Percentiles rank a stretch among this genome's conserved stretches.
These are phyloP conservation scores for Starmerella bombicola DNA, from an alignment of 805 yeast genomes.

Conservation along the genomic window DNA sequence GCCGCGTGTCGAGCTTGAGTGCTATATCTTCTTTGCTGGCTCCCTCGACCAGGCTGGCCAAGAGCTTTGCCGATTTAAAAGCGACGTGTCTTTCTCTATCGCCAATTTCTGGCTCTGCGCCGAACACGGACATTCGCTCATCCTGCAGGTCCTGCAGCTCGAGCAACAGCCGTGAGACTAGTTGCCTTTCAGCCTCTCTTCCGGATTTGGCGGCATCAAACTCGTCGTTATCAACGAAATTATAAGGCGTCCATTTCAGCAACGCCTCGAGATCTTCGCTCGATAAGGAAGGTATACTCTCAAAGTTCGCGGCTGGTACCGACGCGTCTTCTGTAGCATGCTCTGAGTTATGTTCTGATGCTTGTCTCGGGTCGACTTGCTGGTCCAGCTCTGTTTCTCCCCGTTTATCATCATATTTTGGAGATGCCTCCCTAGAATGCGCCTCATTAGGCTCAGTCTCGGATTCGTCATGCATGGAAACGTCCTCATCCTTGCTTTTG, in stretches of 20 bases:
- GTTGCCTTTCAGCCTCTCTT: conserved; percentile 30
- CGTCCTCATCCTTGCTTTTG: not conserved
- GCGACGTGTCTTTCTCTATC: conserved; percentile 29
- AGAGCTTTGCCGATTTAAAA: conserved; percentile 26
- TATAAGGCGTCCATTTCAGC: conserved; percentile 40
- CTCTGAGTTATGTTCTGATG: not conserved
- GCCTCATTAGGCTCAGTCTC: not conserved
- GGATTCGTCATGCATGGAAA: not conserved
- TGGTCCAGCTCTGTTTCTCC: not conserved
- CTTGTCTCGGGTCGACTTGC: not conserved
- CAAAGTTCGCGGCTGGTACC: not conserved
- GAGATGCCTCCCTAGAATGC: not conserved
- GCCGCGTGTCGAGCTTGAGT: conserved; percentile 23
- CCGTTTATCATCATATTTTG: not conserved
- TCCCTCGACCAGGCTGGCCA: conserved; percentile 36
- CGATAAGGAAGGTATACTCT: not conserved
- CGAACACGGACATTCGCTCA: conserved; percentile 30
- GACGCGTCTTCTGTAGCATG: not conserved
- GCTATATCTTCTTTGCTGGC: conserved; percentile 20
- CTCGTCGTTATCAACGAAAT: conserved; percentile 41
- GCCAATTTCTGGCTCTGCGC: conserved; percentile 21
- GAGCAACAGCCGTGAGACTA: conserved; percentile 32
- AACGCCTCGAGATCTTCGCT: conserved; percentile 26
- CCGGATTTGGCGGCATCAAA: conserved; percentile 37
- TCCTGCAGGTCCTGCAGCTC: conserved; percentile 42